Conservation (phyloP, 176 grass and related monocot genomes). For the Carex pumila region DNA sequence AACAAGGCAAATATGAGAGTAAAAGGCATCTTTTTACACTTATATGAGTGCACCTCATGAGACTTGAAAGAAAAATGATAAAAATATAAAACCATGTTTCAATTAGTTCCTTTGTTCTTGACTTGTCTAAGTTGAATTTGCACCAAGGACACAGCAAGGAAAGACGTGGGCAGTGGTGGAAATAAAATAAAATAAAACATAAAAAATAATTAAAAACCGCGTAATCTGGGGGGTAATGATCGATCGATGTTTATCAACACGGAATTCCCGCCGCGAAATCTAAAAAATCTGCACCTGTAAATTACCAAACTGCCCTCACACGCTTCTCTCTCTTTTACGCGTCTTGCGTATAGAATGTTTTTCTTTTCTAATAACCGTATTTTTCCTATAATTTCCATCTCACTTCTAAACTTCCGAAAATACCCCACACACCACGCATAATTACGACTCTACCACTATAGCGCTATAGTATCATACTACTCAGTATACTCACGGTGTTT, state of each 20-base stretch:
- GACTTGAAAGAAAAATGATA: not conserved
- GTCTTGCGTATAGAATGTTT: not conserved
- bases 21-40: not conserved
- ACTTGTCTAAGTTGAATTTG: not conserved
- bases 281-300: not conserved
- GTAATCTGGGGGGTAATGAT: slow-evolving; percentile 47
- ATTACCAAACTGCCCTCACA: slow-evolving; percentile 37
- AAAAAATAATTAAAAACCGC: slow-evolving; percentile 34
- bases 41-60: not conserved
- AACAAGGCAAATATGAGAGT: not conserved
- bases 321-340: slow-evolving; percentile 36
- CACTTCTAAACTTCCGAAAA: not conserved
- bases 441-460: slow-evolving; percentile 25
- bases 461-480: not conserved
- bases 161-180: slow-evolving; percentile 20
- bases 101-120: not conserved
- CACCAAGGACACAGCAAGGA: slow-evolving; percentile 6
- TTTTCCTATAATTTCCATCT: not conserved
- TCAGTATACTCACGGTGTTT: slow-evolving; percentile 58
- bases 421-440: not conserved
- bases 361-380: not conserved
- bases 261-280: slow-evolving; percentile 32
- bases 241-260: slow-evolving; percentile 36
- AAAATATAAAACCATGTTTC: not conserved
- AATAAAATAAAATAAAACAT: not conserved